These are phyloP conservation scores for Macrolepiota fuliginosa DNA, from an alignment of 768 basidiomycete genomes.

Conservation along the genomic window DNA sequence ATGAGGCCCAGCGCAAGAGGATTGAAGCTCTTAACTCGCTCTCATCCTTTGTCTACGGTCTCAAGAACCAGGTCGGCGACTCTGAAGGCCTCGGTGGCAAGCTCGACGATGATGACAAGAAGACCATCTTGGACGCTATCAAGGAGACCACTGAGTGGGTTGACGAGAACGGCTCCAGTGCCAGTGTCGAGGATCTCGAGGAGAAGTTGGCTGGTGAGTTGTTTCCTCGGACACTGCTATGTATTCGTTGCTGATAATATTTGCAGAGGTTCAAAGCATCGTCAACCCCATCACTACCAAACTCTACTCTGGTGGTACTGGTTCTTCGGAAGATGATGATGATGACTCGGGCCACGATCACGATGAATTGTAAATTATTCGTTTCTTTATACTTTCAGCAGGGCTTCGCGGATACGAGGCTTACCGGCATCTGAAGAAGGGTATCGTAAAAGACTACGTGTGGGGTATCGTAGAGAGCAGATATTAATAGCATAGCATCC, in stretches of 20 bases:
- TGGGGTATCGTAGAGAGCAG: slow-evolving; percentile 7
- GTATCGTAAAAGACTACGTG: slow-evolving; percentile 5
- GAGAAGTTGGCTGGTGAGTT: slow-evolving; percentile 71
- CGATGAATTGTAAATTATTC: slow-evolving; percentile 41
- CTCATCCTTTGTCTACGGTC: slow-evolving; percentile 79
- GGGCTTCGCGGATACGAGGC: slow-evolving; percentile 12
- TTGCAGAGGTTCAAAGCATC: slow-evolving; percentile 61
- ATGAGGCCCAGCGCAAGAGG: slow-evolving; percentile 75
- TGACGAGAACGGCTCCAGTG: slow-evolving; percentile 75
- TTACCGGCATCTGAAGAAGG: slow-evolving; percentile 6
- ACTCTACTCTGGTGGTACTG: slow-evolving; percentile 51
- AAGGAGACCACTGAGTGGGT: slow-evolving; percentile 94
- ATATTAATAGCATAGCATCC: slow-evolving; percentile 5
- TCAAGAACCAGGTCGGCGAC: slow-evolving; percentile 86
- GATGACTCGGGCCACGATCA: slow-evolving; percentile 41
- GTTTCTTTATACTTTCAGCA: slow-evolving; percentile 4
- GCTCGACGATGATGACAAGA: slow-evolving; percentile 77
- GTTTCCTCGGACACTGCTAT: not conserved
- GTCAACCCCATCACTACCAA: slow-evolving; percentile 87
- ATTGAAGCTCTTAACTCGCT: slow-evolving; percentile 84
- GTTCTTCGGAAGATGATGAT: slow-evolving; percentile 30
- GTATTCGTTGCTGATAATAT: slow-evolving; percentile 1
- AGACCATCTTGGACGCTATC: slow-evolving; percentile 73
- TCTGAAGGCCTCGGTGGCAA: slow-evolving; percentile 91
- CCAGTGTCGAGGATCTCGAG: slow-evolving; percentile 85